Conservation (phyloP, 208 protist genomes). For the Trypanosoma theileri region DNA sequence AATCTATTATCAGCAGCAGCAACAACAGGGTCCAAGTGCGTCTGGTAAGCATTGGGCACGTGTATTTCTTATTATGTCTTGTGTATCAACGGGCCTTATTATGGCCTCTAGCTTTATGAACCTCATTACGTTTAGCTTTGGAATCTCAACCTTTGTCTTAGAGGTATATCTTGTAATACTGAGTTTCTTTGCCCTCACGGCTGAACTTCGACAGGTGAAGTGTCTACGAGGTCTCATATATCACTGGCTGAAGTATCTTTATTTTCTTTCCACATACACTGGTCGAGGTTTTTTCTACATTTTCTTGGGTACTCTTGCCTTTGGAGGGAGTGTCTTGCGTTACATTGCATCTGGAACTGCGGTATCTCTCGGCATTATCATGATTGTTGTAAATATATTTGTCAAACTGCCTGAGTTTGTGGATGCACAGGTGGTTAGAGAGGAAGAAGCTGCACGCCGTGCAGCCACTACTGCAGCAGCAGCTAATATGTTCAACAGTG, state of each 20-base stretch:
- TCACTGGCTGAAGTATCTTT: slow-evolving; percentile 68
- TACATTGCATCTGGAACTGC: slow-evolving; percentile 45
- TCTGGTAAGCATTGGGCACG: slow-evolving; percentile 43
- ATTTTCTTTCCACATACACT: slow-evolving; percentile 72
- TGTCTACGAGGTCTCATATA: slow-evolving; percentile 52
- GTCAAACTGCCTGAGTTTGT: slow-evolving; percentile 55
- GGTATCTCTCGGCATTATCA: slow-evolving; percentile 53
- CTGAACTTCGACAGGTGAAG: slow-evolving; percentile 68
- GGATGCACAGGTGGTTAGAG: slow-evolving; percentile 33
- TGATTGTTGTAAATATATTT: slow-evolving; percentile 55
- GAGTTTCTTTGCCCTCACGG: slow-evolving; percentile 56
- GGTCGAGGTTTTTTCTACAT: slow-evolving; percentile 72
- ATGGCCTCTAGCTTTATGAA: slow-evolving; percentile 13
- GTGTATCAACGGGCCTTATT: slow-evolving; percentile 18
- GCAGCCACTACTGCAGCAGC: background rate
- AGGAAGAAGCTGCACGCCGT: slow-evolving; percentile 6
- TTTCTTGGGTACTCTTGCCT: slow-evolving; percentile 63
- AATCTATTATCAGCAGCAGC: slow-evolving; percentile 9
- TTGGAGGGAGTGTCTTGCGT: slow-evolving; percentile 37
- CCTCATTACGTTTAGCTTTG: slow-evolving; percentile 1
- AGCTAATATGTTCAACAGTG: background rate
- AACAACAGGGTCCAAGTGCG: background rate
- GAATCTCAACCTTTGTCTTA: slow-evolving; percentile 19
- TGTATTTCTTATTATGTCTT: slow-evolving; percentile 38
- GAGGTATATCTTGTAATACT: slow-evolving; percentile 69